A percentile compares a stretch with the other conserved stretches of the same genome.
Evolutionary conservation across 176 grass and related monocot genomes (phyloP).

Genomic region (Leersia perrieri): DNA sequence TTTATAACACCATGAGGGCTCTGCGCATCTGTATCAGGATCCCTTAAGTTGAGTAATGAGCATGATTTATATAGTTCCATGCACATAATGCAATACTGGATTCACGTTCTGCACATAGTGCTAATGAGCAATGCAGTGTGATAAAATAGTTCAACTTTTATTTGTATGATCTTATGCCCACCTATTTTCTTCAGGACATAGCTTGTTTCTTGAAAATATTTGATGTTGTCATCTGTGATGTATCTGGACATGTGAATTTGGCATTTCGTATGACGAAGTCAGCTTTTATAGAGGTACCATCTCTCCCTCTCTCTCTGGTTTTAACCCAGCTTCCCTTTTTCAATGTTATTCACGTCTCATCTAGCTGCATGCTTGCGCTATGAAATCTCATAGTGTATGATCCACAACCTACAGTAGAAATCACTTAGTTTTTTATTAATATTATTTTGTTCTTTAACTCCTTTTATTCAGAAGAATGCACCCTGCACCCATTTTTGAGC

Average conservation of each 20-base stretch:
- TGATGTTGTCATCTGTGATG: conserved; percentile 61
- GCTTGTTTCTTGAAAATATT: conserved; percentile 59
- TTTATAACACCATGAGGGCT: conserved; percentile 9
- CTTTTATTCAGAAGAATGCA: neutral
- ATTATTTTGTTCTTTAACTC: neutral
- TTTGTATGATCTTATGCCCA: conserved; percentile 23
- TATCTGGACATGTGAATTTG: conserved; percentile 78
- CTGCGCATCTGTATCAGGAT: neutral
- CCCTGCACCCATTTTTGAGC: neutral
- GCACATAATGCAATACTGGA: neutral
- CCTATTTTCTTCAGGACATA: conserved; percentile 53
- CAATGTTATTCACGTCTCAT: neutral
- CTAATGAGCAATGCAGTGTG: neutral
- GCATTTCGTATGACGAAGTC: conserved; percentile 65
- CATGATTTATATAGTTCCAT: conserved; percentile 10
- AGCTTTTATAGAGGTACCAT: conserved; percentile 68
- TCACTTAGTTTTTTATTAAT: neutral
- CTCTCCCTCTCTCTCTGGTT: neutral
- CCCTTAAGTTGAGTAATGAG: neutral
- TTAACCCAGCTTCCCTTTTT: neutral
- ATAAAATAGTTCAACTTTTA: neutral
- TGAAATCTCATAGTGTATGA: neutral
- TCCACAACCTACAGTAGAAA: neutral
- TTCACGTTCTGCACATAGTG: neutral
- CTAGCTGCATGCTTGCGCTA: neutral